Conservation (phyloP, 257 asterid species). For the Ajuga chamaepitys region DNA sequence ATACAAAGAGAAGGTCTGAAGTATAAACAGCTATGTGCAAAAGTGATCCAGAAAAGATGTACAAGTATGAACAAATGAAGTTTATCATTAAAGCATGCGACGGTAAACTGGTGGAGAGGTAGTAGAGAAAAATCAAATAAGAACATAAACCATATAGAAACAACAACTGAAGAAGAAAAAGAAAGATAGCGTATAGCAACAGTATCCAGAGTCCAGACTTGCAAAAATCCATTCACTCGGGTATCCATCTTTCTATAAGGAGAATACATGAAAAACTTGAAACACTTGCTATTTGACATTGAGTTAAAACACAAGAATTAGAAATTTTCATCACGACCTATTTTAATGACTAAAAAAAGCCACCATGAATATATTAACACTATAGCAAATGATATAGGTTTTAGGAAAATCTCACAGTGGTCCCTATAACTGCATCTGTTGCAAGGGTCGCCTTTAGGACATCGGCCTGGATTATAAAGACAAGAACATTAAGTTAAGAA, state of each 20-base stretch:
- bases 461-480: constrained; percentile 42
- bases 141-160: no score
- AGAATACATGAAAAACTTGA: not conserved
- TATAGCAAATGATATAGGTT: not conserved
- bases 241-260: not conserved
- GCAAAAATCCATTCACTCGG: not conserved
- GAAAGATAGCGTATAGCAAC: not conserved
- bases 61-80: not conserved
- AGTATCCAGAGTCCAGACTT: not conserved
- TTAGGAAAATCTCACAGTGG: constrained; percentile 44
- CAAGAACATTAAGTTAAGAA: constrained; percentile 3
- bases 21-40: not conserved
- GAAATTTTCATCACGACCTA: not conserved
- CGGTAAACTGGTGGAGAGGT: not conserved
- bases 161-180: no score
- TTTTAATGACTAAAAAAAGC: not conserved
- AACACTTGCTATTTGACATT: not conserved
- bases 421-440: constrained; percentile 87
- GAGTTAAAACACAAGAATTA: not conserved
- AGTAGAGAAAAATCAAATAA: not conserved
- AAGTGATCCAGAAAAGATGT: not conserved
- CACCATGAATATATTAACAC: not conserved
- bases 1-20: not conserved
- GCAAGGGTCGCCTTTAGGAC: constrained; percentile 93
- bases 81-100: not conserved